Evolutionary conservation across 148 eudicot genomes (phyloP), one percentile per base, ranked within the genome.

Genomic region (Fagopyrum tataricum): DNA sequence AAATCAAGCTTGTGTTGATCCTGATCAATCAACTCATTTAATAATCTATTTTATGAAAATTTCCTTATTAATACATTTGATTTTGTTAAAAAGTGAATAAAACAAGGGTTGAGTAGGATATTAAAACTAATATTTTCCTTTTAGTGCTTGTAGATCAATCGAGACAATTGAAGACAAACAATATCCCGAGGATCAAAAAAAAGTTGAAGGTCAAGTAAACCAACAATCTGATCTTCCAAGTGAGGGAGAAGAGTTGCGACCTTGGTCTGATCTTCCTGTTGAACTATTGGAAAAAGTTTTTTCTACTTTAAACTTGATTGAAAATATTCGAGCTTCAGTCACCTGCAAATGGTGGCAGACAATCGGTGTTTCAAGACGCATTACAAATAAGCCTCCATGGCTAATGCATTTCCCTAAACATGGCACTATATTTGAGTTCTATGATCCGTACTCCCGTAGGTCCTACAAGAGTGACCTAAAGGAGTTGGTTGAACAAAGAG

Each of bases 301-400:
- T 37, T 88, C 88, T 18, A 83, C 37, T 44, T 77, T 90, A 76
- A 76, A 83, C 23, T 79, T 88, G 44, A 84, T 78, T 55, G 96
- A 88, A 26, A 90, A 88, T 56, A 78, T 90, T 4, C 85, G 86
- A 6, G 74, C 85, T 62, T 90, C 96, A 56, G 81, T 87, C 72
- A 92, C 88, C 43, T 90, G 96, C 83, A 86, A 84, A 70, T 62
- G 78, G 42, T 90, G 96, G 96, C 77, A 75, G 4, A 53, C 85
- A 1, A 76, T 74, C 47, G 96, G 89, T 72, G 52, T 85, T 61
- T 86, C 92, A 6, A 85, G 84, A 20, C 80, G 92, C 44, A 78
- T 83, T 41, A 84, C 75, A 43, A 81, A 87, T 48, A 76, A 81
- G 70, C 83, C 90, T 0, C 96, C 96, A 31, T 31, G 37, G 37